Percentiles rank a stretch among this genome's conserved stretches.
Evolutionary conservation across 495 filamentous ascomycete species (phyloP).

Genomic region (Podospora didyma): DNA sequence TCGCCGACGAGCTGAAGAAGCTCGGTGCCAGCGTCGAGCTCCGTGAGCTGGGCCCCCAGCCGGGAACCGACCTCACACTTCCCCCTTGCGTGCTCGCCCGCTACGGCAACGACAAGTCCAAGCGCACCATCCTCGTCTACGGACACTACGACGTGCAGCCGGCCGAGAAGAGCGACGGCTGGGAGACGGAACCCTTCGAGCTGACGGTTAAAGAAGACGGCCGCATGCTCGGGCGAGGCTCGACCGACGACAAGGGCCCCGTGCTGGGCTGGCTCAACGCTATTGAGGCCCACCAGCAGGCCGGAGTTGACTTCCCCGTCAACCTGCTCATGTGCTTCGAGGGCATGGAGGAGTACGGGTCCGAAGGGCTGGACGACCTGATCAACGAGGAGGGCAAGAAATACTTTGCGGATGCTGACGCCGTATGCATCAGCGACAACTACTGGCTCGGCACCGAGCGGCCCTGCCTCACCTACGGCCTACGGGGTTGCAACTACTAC

Average conservation of each 20-base stretch:
- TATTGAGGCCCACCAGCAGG: slow-evolving; percentile 94
- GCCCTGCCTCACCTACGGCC: slow-evolving; percentile 94
- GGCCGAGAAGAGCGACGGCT: slow-evolving; percentile 87
- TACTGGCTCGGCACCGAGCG: slow-evolving; percentile 99
- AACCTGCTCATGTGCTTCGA: slow-evolving; percentile 99
- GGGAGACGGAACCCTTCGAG: slow-evolving; percentile 93
- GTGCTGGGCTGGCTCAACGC: slow-evolving; percentile 97
- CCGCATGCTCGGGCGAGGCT: slow-evolving; percentile 92
- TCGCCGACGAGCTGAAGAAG: slow-evolving; percentile 72
- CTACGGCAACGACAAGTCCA: slow-evolving; percentile 85
- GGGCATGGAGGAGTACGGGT: slow-evolving; percentile 99
- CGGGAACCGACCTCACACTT: slow-evolving; percentile 82
- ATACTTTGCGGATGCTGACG: slow-evolving; percentile 92
- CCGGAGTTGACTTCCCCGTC: slow-evolving; percentile 90
- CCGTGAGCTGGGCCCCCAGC: slow-evolving; percentile 82
- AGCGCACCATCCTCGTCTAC: slow-evolving; percentile 93
- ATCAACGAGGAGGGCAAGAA: slow-evolving; percentile 83
- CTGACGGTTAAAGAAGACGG: slow-evolving; percentile 83
- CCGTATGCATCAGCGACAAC: slow-evolving; percentile 98
- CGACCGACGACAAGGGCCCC: slow-evolving; percentile 97
- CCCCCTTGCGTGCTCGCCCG: slow-evolving; percentile 89
- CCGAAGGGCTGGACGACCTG: slow-evolving; percentile 92
- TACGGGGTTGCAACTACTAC: slow-evolving; percentile 98
- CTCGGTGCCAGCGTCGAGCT: slow-evolving; percentile 85
- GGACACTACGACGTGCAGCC: slow-evolving; percentile 99